Base-by-base conservation (phyloP, 257 asterid species). In the Salvia splendens region DNA sequence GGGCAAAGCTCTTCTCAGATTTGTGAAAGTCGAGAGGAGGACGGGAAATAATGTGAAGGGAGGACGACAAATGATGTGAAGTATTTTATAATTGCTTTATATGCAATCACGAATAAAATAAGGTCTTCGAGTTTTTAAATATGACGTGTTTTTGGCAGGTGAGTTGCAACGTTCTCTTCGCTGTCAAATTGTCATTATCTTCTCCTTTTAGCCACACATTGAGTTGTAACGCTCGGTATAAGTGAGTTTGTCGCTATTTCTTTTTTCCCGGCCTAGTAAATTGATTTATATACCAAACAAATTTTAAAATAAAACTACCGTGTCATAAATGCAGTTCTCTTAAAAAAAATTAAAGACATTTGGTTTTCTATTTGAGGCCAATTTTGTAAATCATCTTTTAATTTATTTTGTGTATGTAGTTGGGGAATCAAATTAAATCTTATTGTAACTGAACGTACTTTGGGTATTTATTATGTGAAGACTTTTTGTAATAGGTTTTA, bases 11-110 rank as follows among this genome's bases (percentile, higher is more conserved):
- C 14, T 46, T 63, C 47, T 8, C 3, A 47, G 47, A 47, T n/a
- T 48, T 64, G 2, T 30, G 69, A 64, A 15, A 33, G 47, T 48
- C 17, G 57, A 58, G n/a, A n/a, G 32, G 69, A 46, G 48, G 69
- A 64, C 6, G 14, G 14, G 5, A 24, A 24, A 24, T 24, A 24
- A 24, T 24, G 30, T 24, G 30, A 24, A 24, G 30, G 30, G 30
- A 24, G 30, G 30, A 24, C 30, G 30, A 24, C 7, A 43, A 64
- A 16, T 63, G 46, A 32, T 28, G 16, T n/a, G 16, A 32, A 45
- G 57, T 14, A 15, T 5, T 48, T n/a, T 46, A 1, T 46, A 5
- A 10, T 5, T 12, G n/a, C 48, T 41, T 43, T 41, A 17, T 33
- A 40, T 38, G 32, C 7, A 59, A 38, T 4, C 8, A 35, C 40